Conservation (phyloP, 805 yeast genomes). For the Pachysolen tannophilus region DNA sequence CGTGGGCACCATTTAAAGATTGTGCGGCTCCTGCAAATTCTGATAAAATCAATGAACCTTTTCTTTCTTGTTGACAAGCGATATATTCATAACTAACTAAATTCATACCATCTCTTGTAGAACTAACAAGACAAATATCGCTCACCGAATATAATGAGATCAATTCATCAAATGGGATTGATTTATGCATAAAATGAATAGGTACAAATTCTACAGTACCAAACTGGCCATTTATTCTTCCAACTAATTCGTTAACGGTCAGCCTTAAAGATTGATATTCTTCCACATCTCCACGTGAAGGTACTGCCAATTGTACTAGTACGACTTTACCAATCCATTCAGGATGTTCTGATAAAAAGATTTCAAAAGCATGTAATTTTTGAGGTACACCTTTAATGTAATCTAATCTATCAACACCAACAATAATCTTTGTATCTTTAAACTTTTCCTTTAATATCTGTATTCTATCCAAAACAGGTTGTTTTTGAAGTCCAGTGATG, state of each 20-base stretch:
- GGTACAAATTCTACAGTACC: constrained; percentile 98
- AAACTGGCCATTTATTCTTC: constrained; percentile 91
- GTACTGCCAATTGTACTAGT: constrained; percentile 93
- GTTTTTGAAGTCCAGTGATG: constrained; percentile 63
- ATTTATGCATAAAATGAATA: constrained; percentile 91
- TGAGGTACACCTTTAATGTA: constrained; percentile 98
- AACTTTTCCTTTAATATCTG: constrained; percentile 49
- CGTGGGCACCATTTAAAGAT: constrained; percentile 84
- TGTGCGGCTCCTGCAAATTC: constrained; percentile 99
- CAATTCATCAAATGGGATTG: constrained; percentile 85
- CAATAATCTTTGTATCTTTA: constrained; percentile 73
- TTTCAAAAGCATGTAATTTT: constrained; percentile 92
- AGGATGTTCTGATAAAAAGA: constrained; percentile 85
- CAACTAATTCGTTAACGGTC: constrained; percentile 92
- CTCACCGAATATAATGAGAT: constrained; percentile 78
- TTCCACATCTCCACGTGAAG: constrained; percentile 96
- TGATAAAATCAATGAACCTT: constrained; percentile 81
- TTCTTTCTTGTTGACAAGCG: constrained; percentile 82
- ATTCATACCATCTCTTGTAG: constrained; percentile 98
- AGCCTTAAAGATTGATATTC: constrained; percentile 93
- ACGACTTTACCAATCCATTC: constrained; percentile 98
- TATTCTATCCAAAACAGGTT: constrained; percentile 59
- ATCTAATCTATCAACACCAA: constrained; percentile 94
- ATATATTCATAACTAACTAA: constrained; percentile 93
- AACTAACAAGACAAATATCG: constrained; percentile 87